Conservation (phyloP, 306 rosid species). For the Dalbergia oliveri region DNA sequence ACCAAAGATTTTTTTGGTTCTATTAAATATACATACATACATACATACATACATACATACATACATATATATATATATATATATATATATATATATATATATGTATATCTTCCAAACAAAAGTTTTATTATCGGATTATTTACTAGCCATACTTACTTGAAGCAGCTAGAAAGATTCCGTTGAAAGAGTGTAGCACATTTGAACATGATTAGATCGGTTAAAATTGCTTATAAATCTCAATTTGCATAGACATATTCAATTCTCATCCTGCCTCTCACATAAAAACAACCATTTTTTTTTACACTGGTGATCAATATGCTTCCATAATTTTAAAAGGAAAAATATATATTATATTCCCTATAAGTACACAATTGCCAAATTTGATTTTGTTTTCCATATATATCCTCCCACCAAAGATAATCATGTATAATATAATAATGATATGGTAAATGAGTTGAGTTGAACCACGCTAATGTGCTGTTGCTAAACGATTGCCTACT, state of each 20-base stretch:
- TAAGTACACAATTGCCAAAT: neutral
- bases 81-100: no score
- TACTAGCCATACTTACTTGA: neutral
- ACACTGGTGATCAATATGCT: neutral
- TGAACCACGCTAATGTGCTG: constrained; percentile 3
- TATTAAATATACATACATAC: no score
- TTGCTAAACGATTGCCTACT: neutral
- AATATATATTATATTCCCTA: neutral
- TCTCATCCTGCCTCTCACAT: neutral
- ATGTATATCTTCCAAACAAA: no score
- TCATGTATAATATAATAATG: neutral
- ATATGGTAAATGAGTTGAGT: neutral
- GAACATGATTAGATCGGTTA: neutral
- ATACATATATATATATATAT: no score
- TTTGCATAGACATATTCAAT: neutral
- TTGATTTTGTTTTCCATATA: neutral
- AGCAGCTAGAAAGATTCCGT: neutral
- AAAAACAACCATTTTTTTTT: neutral
- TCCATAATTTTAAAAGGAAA: neutral
- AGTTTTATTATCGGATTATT: no score
- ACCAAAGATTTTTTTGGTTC: neutral
- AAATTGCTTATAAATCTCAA: neutral
- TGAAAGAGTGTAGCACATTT: neutral
- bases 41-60: no score
- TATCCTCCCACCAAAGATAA: no score